Evolutionary conservation across 2,329 filamentous ascomycete genomes (phyloP).

Genomic region (Gnomoniopsis sp.): DNA sequence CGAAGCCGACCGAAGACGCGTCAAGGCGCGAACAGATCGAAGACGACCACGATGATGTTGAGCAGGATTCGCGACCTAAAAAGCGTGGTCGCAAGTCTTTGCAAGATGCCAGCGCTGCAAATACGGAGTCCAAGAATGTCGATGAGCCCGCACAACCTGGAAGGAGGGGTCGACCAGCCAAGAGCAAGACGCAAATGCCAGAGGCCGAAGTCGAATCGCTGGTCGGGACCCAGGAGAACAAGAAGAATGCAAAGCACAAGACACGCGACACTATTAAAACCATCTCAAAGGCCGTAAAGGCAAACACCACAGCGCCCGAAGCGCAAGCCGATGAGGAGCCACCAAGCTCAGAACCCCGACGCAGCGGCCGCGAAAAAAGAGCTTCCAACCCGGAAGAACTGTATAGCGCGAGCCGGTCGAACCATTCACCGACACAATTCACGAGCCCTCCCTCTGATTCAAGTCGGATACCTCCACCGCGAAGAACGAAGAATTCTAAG

Average conservation of each 20-base stretch:
- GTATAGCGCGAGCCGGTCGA: background rate
- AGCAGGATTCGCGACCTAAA: slow-evolving; percentile 14
- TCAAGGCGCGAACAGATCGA: slow-evolving; percentile 15
- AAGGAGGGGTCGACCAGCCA: slow-evolving; percentile 9
- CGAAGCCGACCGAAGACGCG: slow-evolving; percentile 21
- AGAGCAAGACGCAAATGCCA: slow-evolving; percentile 6
- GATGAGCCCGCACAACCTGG: background rate
- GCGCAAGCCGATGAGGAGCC: slow-evolving; percentile 23
- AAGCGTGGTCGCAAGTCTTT: slow-evolving; percentile 19
- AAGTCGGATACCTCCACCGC: background rate
- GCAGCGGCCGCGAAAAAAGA: slow-evolving; percentile 3
- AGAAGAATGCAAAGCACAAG: background rate
- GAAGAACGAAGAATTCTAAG: background rate
- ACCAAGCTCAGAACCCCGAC: slow-evolving; percentile 1
- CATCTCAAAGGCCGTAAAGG: background rate
- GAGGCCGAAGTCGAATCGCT: slow-evolving; percentile 18
- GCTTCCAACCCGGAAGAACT: background rate
- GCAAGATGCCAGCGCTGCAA: background rate
- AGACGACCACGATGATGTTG: slow-evolving; percentile 9
- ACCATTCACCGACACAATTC: background rate
- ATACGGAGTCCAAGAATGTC: background rate
- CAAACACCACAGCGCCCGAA: slow-evolving; percentile 17
- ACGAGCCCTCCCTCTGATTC: background rate
- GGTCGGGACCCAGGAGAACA: background rate
- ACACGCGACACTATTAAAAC: background rate